Evolutionary conservation across 2,329 filamentous ascomycete species (phyloP), one percentile per base, ranked within the genome.

Genomic region (Penicillium frequentans): DNA sequence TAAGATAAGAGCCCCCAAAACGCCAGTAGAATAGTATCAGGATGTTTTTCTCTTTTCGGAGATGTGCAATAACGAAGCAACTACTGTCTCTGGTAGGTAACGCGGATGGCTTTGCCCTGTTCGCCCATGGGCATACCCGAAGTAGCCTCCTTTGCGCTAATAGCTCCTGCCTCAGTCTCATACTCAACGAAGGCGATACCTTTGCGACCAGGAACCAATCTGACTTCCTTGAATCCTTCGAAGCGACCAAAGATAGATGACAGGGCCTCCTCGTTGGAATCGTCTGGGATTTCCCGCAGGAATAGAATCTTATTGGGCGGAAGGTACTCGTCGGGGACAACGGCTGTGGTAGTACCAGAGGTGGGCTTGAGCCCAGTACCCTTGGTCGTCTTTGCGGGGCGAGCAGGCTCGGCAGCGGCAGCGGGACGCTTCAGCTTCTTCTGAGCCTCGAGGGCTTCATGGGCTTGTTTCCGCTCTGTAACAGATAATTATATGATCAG

Each of bases 121-220:
- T 86, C 86, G 52, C 88, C 90, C 65, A 99, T 79, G 24, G 85
- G 81, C 86, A 95, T 93, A 23, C 91, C 91, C 13, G 90, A 89
- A 31, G 91, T 96, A 62, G 89, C 91, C 81, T 98, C 93, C 82
- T 96, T 98, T 19, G 95, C 95, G 54, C 87, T 88, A 68, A 96
- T 96, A 27, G 95, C 93, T 43, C 91, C 92, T 48, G 88, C 84
- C 78, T 98, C 92, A 64, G 86, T 87, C 69, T 96, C 91, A 78
- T 98, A 99, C 76, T 99, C 95, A 58, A 97, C 91, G 74, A 99
- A 99, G 0, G 92, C 95, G 74, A 99, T 93, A 3, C 91, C 91
- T 62, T 86, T 88, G 51, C 93, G 83, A 29, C 91, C 90, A 6
- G 93, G 93, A 46, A 98, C 93, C 72, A 91, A 77, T 69, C 95